Percentiles rank a stretch among this genome's conserved stretches.
Conservation (phyloP, 331 rosid species). For the Quercus lobata region DNA sequence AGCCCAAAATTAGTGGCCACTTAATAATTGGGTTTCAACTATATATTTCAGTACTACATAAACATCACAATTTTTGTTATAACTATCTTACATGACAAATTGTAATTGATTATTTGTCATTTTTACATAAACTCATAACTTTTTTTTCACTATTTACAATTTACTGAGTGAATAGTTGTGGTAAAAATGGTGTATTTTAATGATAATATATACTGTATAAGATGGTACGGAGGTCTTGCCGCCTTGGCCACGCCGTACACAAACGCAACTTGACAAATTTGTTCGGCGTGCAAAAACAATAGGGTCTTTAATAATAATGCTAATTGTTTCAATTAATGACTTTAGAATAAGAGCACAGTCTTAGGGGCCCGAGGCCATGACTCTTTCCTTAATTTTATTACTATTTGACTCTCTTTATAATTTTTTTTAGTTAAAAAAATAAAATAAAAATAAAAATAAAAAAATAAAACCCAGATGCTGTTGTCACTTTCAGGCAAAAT, state of each 20-base stretch:
- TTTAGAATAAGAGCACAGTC: slow-evolving; percentile 1
- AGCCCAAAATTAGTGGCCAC: slow-evolving; percentile 49
- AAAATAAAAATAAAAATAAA: too few species aligned
- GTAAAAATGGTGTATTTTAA: too few species aligned
- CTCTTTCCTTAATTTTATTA: slow-evolving; percentile 10
- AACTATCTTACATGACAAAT: fast-evolving
- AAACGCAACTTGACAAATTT: slow-evolving; percentile 24
- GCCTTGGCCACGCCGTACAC: slow-evolving; percentile 45
- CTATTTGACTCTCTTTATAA: not conserved
- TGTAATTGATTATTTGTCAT: fast-evolving
- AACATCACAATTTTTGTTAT: fast-evolving
- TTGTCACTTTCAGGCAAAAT: too few species aligned
- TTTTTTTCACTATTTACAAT: fast-evolving
- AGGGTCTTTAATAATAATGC: not conserved
- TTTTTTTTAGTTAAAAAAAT: too few species aligned
- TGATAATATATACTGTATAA: not conserved
- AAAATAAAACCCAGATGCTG: too few species aligned
- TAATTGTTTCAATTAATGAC: slow-evolving; percentile 2
- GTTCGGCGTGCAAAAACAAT: slow-evolving; percentile 10
- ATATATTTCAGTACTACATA: not conserved
- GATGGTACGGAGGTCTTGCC: slow-evolving; percentile 27
- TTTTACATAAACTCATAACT: fast-evolving
- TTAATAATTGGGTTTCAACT: slow-evolving; percentile 48
- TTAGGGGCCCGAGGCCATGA: slow-evolving; percentile 85
- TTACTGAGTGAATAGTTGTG: too few species aligned